These are phyloP conservation scores for Paraconiothyrium sp. DNA, from an alignment of 2,329 filamentous ascomycete genomes.

Conservation along the genomic window DNA sequence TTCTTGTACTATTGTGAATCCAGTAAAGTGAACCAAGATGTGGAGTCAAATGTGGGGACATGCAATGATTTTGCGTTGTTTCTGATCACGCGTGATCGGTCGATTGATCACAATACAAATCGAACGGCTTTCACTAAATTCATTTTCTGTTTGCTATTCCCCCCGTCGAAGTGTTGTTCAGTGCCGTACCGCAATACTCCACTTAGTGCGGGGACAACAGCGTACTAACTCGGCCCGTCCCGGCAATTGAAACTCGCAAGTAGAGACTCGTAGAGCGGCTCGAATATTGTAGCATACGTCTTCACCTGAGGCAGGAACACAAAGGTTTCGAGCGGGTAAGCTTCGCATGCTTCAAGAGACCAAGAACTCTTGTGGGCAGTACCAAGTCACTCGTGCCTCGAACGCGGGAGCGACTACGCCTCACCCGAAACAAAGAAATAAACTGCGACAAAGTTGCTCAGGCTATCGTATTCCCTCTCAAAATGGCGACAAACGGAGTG, in stretches of 20 bases:
- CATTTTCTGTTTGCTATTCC: not conserved
- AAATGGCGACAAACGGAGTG: slow-evolving; percentile 19
- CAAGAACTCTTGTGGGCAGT: not conserved
- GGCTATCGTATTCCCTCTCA: not conserved
- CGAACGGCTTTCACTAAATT: not conserved
- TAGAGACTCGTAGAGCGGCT: slow-evolving; percentile 34
- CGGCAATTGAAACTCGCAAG: slow-evolving; percentile 23
- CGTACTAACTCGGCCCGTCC: not conserved
- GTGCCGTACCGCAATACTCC: not conserved
- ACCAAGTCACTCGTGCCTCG: not conserved
- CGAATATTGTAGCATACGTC: slow-evolving; percentile 12
- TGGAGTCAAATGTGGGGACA: not conserved
- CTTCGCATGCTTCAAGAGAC: not conserved
- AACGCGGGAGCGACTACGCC: not conserved
- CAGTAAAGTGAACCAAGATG: not conserved
- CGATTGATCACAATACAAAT: too few relatives aligned
- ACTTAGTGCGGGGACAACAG: slow-evolving; percentile 20
- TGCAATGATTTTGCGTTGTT: not conserved
- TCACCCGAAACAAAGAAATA: not conserved
- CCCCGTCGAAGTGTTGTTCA: not conserved
- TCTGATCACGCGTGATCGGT: not conserved
- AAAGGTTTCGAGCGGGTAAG: not conserved
- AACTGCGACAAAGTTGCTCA: not conserved
- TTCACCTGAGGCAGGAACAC: not conserved
- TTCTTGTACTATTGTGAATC: not conserved